These are phyloP conservation scores for Rubia occidens DNA, from an alignment of 305 asterid species.

Conservation along the genomic window DNA sequence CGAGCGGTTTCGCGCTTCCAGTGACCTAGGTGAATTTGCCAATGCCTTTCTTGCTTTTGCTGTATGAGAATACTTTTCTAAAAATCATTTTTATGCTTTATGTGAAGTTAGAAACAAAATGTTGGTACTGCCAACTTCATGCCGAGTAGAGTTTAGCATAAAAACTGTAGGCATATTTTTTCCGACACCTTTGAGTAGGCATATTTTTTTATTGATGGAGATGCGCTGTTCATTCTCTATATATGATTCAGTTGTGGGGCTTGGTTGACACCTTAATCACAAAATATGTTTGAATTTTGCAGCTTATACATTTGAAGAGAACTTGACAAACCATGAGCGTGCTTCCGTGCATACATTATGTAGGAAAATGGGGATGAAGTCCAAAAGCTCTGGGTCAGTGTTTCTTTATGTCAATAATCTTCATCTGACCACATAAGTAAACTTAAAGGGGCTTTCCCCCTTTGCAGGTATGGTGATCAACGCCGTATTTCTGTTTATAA, in stretches of 20 bases:
- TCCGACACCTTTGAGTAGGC: too few species aligned
- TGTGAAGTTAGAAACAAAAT: background rate
- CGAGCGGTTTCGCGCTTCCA: slow-evolving; percentile 17
- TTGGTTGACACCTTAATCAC: background rate
- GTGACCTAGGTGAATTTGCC: slow-evolving; percentile 11
- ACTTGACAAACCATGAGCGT: slow-evolving; percentile 45
- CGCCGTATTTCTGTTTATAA: slow-evolving; percentile 66
- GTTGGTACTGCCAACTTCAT: too few species aligned
- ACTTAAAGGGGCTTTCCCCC: slow-evolving; percentile 14
- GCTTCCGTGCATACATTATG: slow-evolving; percentile 58
- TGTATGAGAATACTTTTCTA: background rate
- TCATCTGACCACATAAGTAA: background rate
- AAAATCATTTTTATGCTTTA: background rate
- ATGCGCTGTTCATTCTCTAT: too few species aligned
- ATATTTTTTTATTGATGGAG: too few species aligned
- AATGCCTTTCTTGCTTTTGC: background rate
- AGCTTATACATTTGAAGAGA: slow-evolving; percentile 56
- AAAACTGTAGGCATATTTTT: too few species aligned
- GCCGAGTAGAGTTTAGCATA: too few species aligned
- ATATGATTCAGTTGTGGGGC: background rate
- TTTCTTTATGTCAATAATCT: background rate
- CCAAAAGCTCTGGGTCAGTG: slow-evolving; percentile 76
- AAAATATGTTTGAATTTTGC: slow-evolving; percentile 24
- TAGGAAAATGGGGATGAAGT: slow-evolving; percentile 61
- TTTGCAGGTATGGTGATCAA: slow-evolving; percentile 45